These are phyloP conservation scores for Jaapia argillacea DNA, from an alignment of 768 basidiomycete genomes.

Conservation along the genomic window DNA sequence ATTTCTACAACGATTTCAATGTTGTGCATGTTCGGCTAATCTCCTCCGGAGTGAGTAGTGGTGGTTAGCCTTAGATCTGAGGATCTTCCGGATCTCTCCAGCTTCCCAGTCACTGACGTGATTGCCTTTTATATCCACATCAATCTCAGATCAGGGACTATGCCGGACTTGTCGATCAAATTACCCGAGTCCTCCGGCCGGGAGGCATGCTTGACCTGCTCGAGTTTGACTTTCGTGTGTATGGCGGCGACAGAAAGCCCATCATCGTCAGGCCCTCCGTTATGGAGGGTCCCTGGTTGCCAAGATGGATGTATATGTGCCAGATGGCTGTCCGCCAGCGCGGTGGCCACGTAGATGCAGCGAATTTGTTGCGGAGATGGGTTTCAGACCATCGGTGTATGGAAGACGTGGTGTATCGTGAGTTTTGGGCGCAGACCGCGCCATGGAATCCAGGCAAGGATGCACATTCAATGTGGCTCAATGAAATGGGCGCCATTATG, in stretches of 20 bases:
- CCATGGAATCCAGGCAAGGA: constrained; percentile 29
- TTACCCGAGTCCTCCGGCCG: constrained; percentile 55
- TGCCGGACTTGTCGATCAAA: constrained; percentile 50
- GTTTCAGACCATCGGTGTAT: constrained; percentile 41
- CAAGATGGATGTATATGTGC: constrained; percentile 53
- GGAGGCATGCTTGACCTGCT: constrained; percentile 56
- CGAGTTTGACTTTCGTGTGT: constrained; percentile 63
- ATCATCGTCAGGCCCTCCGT: constrained; percentile 32
- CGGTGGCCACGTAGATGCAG: constrained; percentile 58
- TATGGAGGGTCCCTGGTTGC: constrained; percentile 44
- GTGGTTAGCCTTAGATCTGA: constrained; percentile 5
- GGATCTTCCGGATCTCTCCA: constrained; percentile 2
- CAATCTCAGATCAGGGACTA: constrained; percentile 58
- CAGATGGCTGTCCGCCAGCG: constrained; percentile 39
- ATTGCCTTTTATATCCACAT: constrained; percentile 6
- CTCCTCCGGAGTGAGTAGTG: constrained; percentile 53
- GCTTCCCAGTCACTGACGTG: neutral
- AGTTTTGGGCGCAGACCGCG: constrained; percentile 56
- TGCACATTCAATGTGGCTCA: constrained; percentile 26
- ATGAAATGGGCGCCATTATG: constrained; percentile 33
- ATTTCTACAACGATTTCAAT: constrained; percentile 72
- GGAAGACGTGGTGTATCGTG: constrained; percentile 45
- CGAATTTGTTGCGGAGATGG: constrained; percentile 46
- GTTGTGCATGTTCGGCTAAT: constrained; percentile 67
- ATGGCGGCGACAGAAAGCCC: constrained; percentile 38